Evolutionary conservation across 169 alveolate species (phyloP).

Genomic region (Cryptosporidium parvum): DNA sequence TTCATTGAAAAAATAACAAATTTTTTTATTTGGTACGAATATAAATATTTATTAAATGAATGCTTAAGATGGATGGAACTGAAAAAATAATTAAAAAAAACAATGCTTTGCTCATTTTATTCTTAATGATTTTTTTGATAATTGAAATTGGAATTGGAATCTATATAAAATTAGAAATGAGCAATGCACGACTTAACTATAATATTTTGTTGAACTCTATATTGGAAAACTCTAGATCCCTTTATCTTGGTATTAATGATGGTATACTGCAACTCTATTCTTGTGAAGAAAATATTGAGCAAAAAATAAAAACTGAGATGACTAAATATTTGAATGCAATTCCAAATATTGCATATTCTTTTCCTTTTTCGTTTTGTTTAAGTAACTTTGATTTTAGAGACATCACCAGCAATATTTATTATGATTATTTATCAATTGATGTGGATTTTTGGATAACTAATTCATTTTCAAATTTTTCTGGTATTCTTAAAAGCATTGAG

Average conservation of each 20-base stretch:
- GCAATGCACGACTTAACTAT: constrained; percentile 17
- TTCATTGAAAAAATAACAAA: no score
- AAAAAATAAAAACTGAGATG: constrained; percentile 2
- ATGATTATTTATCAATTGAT: not conserved
- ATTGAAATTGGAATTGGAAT: constrained; percentile 3
- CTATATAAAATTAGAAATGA: constrained; percentile 19
- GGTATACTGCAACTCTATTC: constrained; percentile 18
- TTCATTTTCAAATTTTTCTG: constrained; percentile 2
- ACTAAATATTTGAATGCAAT: constrained; percentile 7
- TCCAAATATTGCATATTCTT: constrained; percentile 11
- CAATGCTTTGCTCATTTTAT: not conserved
- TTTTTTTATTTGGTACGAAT: not conserved
- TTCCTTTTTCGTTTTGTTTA: constrained; percentile 54
- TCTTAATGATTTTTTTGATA: not conserved
- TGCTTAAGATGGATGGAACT: not conserved
- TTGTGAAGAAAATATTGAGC: constrained; percentile 8
- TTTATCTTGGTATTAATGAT: constrained; percentile 51
- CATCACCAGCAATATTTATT: not conserved
- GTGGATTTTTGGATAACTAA: not conserved
- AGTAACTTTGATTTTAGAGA: constrained; percentile 12
- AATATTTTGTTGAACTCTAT: constrained; percentile 48
- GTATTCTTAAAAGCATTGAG: constrained; percentile 1
- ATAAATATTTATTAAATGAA: not conserved
- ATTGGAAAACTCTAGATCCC: constrained; percentile 48
- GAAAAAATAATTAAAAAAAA: constrained; percentile 14